Base-by-base conservation (phyloP, 2,329 filamentous ascomycete genomes). In the Fonsecaea nubica region DNA sequence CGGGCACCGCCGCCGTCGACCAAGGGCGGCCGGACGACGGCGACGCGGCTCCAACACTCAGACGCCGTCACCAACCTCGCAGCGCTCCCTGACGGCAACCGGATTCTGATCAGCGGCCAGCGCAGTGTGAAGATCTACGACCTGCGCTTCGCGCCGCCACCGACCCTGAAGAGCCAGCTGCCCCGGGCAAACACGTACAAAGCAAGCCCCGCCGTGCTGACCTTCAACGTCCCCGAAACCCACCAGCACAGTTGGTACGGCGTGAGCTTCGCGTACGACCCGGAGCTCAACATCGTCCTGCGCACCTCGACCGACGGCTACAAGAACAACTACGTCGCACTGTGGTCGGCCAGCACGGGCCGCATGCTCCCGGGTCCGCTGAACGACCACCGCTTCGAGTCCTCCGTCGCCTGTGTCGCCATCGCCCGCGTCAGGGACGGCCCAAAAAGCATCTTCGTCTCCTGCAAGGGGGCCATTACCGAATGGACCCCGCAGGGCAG, bases 181-280 rank as follows among this genome's bases (percentile, higher is more conserved):
- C 35, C 56, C 10, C 10, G 38, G 32, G 36, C 45, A 21, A 38
- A 53, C 40, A 58, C 53, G 18, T 52, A 30, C 18, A 54, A 55
- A 52, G n/a, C 32, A 50, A 63, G 21, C 55, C 62, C 18, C 59
- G 25, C 67, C 9, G 21, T 58, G 8, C 33, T 68, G 4, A 57
- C 42, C 3, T 71, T 71, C 61, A 58, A 67, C 38, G 50, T 71
- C 25, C 35, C 58, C 15, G 15, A 9, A 4, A 33, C 53, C 4
- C 55, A 66, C 10, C 58, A 35, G 8, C 63, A 68, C 42, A 63
- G 63, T 8, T 32, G 56, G n/a, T 69, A 66, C 61, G 61, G 63
- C 4, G 38, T 69, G 12, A 69, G 60, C 7, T 72, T 69, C 58
- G 65, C 63, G 9, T 72, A 69, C 63, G 70, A 72, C 21, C 66